Base-by-base conservation (phyloP, 345 rosid species). In the Ceriops tagal region DNA sequence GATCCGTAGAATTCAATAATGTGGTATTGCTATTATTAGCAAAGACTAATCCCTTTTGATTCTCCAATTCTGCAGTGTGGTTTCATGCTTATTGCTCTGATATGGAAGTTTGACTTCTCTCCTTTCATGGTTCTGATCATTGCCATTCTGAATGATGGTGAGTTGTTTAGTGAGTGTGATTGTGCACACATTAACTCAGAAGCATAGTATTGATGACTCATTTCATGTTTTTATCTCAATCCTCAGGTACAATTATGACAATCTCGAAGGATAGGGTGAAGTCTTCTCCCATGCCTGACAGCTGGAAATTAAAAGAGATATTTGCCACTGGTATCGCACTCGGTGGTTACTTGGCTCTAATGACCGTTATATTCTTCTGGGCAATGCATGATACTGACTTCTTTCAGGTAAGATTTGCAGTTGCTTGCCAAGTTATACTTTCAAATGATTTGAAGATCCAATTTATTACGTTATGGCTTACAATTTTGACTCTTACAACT, bases 81-180 rank as follows among this genome's bases (percentile, higher is more conserved):
- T 39, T 77, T 77, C 71, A 35, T 77, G 77, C 63, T 77, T 43
- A 69, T 77, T 65, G 76, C 76, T 58, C 63, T 77, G 55, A 72
- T 77, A 53, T 77, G 72, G 72, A 72, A 72, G 69, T 72, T 37
- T 34, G 76, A 77, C 64, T 77, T 72, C 71, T 72, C 80, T 32
- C 80, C 80, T 52, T 77, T 77, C 71, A 77, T 77, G 80, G 77
- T 77, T 59, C 47, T 77, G 71, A 77, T 77, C 37, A 77, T 77
- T 59, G 80, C 80, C 34, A 67, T 77, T 70, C 63, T 77, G 57
- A 77, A 77, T 43, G 77, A 77, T 8, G 80, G 77, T 74, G 53
- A 62, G 77, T 47, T 8, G 10, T 64, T 57, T 30, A 6, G 47
- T 30, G 24, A 49, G 3, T 16, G 5, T 24, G 3, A 3, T 34